Base-by-base conservation (phyloP, 2,329 filamentous ascomycete genomes). In the Aureobasidium uvarum region DNA sequence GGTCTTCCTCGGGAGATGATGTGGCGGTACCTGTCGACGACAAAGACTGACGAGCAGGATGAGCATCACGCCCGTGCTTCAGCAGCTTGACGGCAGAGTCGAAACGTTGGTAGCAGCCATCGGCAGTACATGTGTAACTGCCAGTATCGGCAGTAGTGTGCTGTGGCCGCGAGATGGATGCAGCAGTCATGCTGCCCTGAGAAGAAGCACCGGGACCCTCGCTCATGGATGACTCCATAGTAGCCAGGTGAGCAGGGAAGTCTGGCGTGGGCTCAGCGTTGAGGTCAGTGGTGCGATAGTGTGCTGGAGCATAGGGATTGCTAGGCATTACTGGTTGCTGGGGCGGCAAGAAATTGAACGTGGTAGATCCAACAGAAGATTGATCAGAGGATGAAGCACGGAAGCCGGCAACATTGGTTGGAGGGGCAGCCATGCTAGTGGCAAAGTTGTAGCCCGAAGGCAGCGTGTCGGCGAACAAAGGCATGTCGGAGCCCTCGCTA, bases 121-220 rank as follows among this genome's bases (percentile, higher is more conserved):
- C 92, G 72, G 96, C 96, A 0, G 93, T 97, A 77, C 95, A 99
- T 1, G 93, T 96, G 78, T 97, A 99, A 0, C 93, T 96, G 14
- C 94, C 94, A 23, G 88, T 85, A 70, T 96, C 91, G 0, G 92
- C 90, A 18, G 82, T 81, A 2, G 88, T 87, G 46, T 86, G 83
- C 1, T 80, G 76, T 0, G 92, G 91, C 80, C 85, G 81, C 68
- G 80, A 74, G 70, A 62, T 71, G 38, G 43, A 69, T 68, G 38
- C 70, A 48, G 68, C 52, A 13, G 62, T 66, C 55, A 74, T 74
- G 67, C 73, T 81, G 36, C 76, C 74, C 59, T 78, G 76, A 58
- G 72, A 81, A 70, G 60, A 80, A 68, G 79, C 75, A 36, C 80
- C 76, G 31, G 79, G 76, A 56, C 77, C 77, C 67, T 87, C 85